Evolutionary conservation across 2,329 filamentous ascomycete species (phyloP), one percentile per base, ranked within the genome.

Genomic region (Zalaria obscura): DNA sequence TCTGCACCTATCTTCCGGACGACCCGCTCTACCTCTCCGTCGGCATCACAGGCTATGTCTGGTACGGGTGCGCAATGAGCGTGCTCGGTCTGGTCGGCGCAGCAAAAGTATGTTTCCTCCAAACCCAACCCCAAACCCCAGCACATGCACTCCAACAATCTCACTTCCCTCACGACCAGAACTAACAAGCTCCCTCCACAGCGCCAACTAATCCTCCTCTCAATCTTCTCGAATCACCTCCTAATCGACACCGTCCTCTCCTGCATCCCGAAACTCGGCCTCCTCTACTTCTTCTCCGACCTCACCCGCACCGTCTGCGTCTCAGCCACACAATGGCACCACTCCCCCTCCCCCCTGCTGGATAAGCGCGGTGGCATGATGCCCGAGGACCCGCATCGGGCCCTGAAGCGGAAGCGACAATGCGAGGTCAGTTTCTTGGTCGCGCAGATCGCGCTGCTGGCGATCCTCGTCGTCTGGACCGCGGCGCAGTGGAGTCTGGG

Each of bases 401-500:
- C 18, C 25, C 32, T 32, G 18, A 38, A n/a, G 10, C 34, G 38
- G 25, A 40, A 38, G 18, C 33, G 33, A 29, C 28, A 42, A 10
- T 41, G 43, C 35, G 41, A 45, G 31, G 38, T 39, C 6, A 38
- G 40, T 11, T 33, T 44, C 5, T 28, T 42, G 25, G 31, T 45
- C 11, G 45, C 42, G 10, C 39, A 42, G 25, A 35, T 50, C 25
- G 58, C 55, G 38, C 46, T 50, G 5, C 53, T 45, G 11, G 66
- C 66, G 5, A 63, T 59, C 4, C 56, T 47, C 9, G 60, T 63
- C 44, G 68, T 67, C 18, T 69, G 68, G 47, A 72, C 74, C 0
- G 88, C 87, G 0, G 86, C 45, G 10, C 45, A 47, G 11, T 47
- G 42, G 45, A 38, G 38, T 5, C 38, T 44, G 28, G 45, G 42